Base-by-base conservation (phyloP, 768 basidiomycete species). In the Serendipita sp. region DNA sequence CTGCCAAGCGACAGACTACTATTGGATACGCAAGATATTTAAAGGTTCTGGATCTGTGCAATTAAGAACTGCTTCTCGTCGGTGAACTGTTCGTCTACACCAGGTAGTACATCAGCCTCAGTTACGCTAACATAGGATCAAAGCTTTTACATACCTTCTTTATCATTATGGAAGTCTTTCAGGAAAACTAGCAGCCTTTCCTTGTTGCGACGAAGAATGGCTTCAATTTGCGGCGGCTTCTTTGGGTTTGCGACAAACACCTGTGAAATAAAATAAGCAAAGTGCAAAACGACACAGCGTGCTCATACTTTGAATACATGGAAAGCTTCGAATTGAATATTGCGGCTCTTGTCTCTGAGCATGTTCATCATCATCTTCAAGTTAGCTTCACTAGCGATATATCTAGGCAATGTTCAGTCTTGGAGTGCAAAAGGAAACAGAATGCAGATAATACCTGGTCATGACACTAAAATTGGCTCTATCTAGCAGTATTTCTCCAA, bases 281-380 rank as follows among this genome's bases (percentile, higher is more conserved):
- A 67, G 0, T 60, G 30, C 41, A 34, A 15, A 2, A 71, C 81
- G n/a, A 64, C 92, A 23, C 23, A 23, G 23, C 23, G 23, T 23
- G 23, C 23, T 23, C 23, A 23, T 23, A 23, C 95, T 84, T 98
- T 99, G 83, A 99, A 99, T 44, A 99, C 96, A 71, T 99, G 96
- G 76, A 99, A 99, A 2, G 96, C 95, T 74, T 99, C 96, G 65
- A 98, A 99, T 74, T 99, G 96, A 52, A 99, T 98, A 75, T 99
- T 99, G 80, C 92, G 91, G 81, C 94, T 97, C 82, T 94, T 96
- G 74, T 97, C 92, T 67, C 94, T 83, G 65, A 99, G 78, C 65
- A 98, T 81, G 75, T 98, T 98, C 96, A 99, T 99, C 91, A 99
- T 96, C 87, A 95, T 91, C 85, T 98, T 97, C 68, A 99, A 80